These are phyloP conservation scores for Eucalyptus curtisii DNA, from an alignment of 345 rosid genomes.

Conservation along the genomic window DNA sequence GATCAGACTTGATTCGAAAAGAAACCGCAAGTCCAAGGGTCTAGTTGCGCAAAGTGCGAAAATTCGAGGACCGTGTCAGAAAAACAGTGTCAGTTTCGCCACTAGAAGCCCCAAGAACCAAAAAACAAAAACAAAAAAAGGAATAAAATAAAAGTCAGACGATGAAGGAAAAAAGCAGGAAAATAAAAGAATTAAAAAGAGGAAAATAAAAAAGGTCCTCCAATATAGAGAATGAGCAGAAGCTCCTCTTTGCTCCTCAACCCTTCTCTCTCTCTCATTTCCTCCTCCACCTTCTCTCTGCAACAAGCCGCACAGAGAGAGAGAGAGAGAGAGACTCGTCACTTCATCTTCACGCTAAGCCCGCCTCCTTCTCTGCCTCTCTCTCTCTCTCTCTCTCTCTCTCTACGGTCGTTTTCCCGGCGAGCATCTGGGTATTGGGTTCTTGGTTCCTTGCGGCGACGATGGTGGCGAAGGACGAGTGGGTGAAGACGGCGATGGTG, in stretches of 20 bases:
- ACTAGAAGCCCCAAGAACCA: background rate
- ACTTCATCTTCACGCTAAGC: background rate
- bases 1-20: background rate
- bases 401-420: background rate
- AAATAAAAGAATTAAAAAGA: background rate
- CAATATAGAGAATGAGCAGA: background rate
- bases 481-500: slow-evolving; percentile 27
- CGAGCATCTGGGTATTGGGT: background rate
- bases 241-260: background rate
- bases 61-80: background rate
- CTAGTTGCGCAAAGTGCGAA: background rate
- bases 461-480: slow-evolving; percentile 17
- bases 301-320: background rate
- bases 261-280: background rate
- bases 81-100: background rate
- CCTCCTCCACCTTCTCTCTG: background rate
- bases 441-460: background rate
- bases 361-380: background rate
- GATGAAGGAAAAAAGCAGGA: background rate
- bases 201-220: background rate
- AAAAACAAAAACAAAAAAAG: accelerated
- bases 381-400: background rate
- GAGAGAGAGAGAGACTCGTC: background rate
- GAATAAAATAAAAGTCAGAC: background rate
- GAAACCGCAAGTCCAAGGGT: background rate